Percentiles rank a stretch among this genome's conserved stretches.
phyloP scores from a whole-genome alignment of 441 rosid species.

The Viola pubescens region DNA sequence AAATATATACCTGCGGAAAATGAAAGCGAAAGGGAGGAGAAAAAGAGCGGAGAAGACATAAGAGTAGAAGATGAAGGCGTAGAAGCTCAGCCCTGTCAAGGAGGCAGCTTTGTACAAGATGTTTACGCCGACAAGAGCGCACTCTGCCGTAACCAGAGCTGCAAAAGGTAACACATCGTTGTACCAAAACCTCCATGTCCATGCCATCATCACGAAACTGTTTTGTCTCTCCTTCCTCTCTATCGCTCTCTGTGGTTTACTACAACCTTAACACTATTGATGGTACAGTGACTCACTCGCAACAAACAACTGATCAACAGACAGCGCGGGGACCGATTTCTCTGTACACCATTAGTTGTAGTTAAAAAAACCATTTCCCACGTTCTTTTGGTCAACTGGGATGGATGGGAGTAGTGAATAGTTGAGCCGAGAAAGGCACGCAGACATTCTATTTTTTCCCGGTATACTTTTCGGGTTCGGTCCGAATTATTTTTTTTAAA shows the following conservation, averaged over 20 bases:
- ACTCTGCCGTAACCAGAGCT: constrained; percentile 13
- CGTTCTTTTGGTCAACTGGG: no score
- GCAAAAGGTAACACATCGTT: constrained; percentile 12
- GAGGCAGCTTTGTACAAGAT: constrained; percentile 21
- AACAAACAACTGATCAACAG: no score
- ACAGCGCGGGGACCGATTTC: no score
- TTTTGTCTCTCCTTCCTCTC: neutral
- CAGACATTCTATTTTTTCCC: no score
- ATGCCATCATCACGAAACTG: neutral
- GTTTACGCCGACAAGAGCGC: constrained; percentile 6
- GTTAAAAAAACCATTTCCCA: no score
- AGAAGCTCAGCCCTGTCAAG: constrained; percentile 20
- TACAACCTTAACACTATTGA: no score
- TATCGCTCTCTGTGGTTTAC: neutral
- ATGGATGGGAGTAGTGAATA: no score
- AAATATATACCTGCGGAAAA: neutral
- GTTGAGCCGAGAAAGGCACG: no score
- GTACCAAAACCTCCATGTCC: constrained; percentile 2
- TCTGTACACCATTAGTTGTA: no score
- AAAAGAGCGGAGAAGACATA: constrained; percentile 10
- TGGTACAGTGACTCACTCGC: no score
- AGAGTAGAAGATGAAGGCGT: constrained; percentile 17
- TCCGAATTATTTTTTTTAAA: no score
- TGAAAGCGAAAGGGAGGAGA: constrained; percentile 8
- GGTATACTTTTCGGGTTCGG: no score